Conservation (phyloP, 2,329 filamentous ascomycete species). For the Aspergillus persii region DNA sequence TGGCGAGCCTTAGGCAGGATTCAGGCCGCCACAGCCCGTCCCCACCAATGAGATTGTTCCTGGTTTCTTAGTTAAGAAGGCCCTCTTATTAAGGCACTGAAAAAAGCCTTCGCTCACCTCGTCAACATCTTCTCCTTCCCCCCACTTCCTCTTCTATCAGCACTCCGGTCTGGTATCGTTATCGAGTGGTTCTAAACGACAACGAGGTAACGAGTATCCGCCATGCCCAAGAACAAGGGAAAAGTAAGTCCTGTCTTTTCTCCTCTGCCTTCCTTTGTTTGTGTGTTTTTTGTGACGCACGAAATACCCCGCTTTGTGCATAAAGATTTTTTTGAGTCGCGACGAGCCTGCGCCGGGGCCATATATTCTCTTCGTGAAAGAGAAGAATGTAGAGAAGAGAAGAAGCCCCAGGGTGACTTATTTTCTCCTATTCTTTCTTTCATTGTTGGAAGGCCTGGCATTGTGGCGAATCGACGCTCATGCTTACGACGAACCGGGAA, state of each 20-base stretch:
- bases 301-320: conserved; percentile 12
- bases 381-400: background rate
- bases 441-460: background rate
- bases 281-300: background rate
- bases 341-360: conserved; percentile 14
- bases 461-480: background rate
- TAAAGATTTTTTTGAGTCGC: conserved; percentile 13
- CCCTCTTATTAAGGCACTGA: background rate
- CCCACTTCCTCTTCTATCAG: conserved; percentile 17
- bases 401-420: background rate
- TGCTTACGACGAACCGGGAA: background rate
- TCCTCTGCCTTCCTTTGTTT: background rate
- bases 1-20: conserved; percentile 27
- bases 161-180: conserved; percentile 13
- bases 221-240: conserved; percentile 99
- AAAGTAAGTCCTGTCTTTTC: conserved; percentile 64
- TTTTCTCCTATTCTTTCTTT: background rate
- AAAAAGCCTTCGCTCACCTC: conserved; percentile 20
- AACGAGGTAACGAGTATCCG: conserved; percentile 38
- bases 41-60: conserved; percentile 6
- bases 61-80: no score
- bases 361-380: conserved; percentile 8
- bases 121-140: conserved; percentile 20
- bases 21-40: conserved; percentile 23
- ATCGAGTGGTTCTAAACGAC: conserved; percentile 2